phyloP scores from a whole-genome alignment of 495 filamentous ascomycete species.

The Talaromyces liani region DNA sequence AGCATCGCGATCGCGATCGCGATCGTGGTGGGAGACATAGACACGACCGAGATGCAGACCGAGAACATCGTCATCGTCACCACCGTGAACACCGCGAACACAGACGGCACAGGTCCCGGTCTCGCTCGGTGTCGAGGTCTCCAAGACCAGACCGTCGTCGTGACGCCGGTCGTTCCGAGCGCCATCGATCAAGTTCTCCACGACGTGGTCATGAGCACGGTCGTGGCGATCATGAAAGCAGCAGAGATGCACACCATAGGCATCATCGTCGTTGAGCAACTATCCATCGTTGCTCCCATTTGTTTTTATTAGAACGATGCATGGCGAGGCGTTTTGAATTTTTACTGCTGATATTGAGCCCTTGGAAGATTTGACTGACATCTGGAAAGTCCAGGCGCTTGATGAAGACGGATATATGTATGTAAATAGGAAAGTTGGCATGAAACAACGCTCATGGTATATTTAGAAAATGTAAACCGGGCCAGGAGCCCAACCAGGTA shows the following conservation, averaged over 20 bases:
- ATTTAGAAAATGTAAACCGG: too few relatives aligned
- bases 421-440: too few relatives aligned
- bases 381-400: too few relatives aligned
- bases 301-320: not conserved
- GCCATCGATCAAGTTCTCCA: not conserved
- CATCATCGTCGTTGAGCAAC: not conserved
- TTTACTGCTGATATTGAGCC: not conserved
- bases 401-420: too few relatives aligned
- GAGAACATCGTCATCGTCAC: not conserved
- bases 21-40: slow-evolving; percentile 3
- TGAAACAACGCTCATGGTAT: too few relatives aligned
- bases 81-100: not conserved
- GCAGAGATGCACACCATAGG: not conserved
- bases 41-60: not conserved
- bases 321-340: slow-evolving; percentile 4
- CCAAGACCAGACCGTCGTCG: slow-evolving; percentile 4
- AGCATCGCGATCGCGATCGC: not conserved
- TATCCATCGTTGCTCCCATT: not conserved
- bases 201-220: not conserved
- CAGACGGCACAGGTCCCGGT: not conserved
- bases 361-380: not conserved
- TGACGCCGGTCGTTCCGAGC: not conserved
- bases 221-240: not conserved
- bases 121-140: not conserved
- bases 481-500: not conserved